These are phyloP conservation scores for Candida schatavii DNA, from an alignment of 805 yeast species.

Conservation along the genomic window DNA sequence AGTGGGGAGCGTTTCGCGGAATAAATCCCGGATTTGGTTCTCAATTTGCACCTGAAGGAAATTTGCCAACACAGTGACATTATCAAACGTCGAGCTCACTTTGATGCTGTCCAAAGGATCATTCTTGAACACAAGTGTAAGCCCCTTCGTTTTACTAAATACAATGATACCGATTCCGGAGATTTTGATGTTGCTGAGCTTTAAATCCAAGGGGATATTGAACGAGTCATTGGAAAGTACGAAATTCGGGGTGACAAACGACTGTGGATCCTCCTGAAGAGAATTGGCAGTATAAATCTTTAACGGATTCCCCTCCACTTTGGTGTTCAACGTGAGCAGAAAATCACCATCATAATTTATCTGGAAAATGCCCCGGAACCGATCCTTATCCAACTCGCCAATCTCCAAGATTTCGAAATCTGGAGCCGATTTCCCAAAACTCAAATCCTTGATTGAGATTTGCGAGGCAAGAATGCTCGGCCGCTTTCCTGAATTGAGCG, in stretches of 20 bases:
- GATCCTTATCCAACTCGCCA: slow-evolving; percentile 73
- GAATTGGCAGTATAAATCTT: slow-evolving; percentile 57
- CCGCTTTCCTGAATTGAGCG: slow-evolving; percentile 68
- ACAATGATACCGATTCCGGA: slow-evolving; percentile 84
- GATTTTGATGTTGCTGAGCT: slow-evolving; percentile 65
- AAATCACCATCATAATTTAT: slow-evolving; percentile 76
- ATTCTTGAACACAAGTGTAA: slow-evolving; percentile 82
- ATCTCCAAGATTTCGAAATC: slow-evolving; percentile 74
- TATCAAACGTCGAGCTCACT: slow-evolving; percentile 84
- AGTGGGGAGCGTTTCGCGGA: slow-evolving; percentile 81
- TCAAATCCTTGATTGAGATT: slow-evolving; percentile 63
- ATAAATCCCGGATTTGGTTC: slow-evolving; percentile 71
- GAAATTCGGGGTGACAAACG: slow-evolving; percentile 65
- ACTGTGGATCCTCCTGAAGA: slow-evolving; percentile 28
- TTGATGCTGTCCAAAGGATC: slow-evolving; percentile 83
- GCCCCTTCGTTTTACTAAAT: slow-evolving; percentile 75
- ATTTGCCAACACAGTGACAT: slow-evolving; percentile 77
- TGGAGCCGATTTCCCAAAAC: slow-evolving; percentile 75
- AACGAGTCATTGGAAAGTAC: slow-evolving; percentile 64
- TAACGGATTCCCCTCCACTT: slow-evolving; percentile 81
- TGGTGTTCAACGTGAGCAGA: slow-evolving; percentile 68
- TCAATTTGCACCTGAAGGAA: slow-evolving; percentile 83
- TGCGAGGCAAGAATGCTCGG: slow-evolving; percentile 70
- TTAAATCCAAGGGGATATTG: slow-evolving; percentile 75
- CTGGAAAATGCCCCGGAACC: slow-evolving; percentile 80